phyloP scores from a whole-genome alignment of 257 asterid species.

The Verbena officinalis region DNA sequence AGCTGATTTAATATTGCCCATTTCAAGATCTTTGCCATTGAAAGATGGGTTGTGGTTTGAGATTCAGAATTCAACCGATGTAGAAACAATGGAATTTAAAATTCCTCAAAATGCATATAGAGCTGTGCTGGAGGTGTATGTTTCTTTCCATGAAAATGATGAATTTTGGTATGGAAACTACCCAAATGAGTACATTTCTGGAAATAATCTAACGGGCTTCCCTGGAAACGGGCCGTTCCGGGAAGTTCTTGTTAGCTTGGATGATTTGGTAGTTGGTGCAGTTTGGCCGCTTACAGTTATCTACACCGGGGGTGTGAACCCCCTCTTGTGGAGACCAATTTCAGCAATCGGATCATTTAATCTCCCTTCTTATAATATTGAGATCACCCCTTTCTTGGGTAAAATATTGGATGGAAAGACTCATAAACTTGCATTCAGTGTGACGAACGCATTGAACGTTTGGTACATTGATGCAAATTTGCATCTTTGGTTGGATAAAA shows the following conservation, averaged over 20 bases:
- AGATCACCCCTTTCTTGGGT: constrained; percentile 65
- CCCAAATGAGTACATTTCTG: constrained; percentile 58
- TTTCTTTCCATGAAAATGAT: constrained; percentile 79
- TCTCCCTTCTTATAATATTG: constrained; percentile 74
- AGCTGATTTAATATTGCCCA: constrained; percentile 73
- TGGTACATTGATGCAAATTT: constrained; percentile 86
- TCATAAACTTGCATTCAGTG: constrained; percentile 56
- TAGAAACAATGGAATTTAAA: constrained; percentile 44
- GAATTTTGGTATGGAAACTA: constrained; percentile 76
- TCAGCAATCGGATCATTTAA: constrained; percentile 77
- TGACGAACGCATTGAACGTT: constrained; percentile 66
- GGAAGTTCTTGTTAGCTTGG: constrained; percentile 65
- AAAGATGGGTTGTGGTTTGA: constrained; percentile 84
- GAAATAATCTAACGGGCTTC: constrained; percentile 38
- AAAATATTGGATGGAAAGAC: constrained; percentile 56
- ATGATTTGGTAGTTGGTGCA: constrained; percentile 49
- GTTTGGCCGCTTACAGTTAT: constrained; percentile 83
- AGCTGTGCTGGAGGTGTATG: constrained; percentile 76
- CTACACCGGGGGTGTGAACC: constrained; percentile 80
- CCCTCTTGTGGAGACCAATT: constrained; percentile 78
- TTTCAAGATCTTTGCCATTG: constrained; percentile 61
- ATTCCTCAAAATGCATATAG: constrained; percentile 61
- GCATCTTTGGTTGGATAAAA: constrained; percentile 77
- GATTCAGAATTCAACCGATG: constrained; percentile 53
- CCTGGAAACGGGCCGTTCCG: constrained; percentile 80